Evolutionary conservation across 345 rosid genomes (phyloP), one percentile per base, ranked within the genome.

Genomic region (Corchorus capsularis): DNA sequence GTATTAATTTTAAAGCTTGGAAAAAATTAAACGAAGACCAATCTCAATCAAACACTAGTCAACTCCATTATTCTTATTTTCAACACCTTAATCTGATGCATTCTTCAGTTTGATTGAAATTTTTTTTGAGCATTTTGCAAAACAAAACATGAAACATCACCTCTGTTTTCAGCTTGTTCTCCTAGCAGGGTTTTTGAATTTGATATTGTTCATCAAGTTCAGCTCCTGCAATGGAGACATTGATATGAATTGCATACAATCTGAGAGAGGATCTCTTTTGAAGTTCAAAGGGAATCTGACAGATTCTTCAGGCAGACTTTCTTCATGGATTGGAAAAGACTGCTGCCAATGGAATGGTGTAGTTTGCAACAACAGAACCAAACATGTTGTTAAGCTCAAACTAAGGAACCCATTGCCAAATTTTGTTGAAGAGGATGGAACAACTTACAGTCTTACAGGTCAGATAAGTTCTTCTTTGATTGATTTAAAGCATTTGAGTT

Each of bases 261-360:
- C 5, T 54, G 73, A 56, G 61, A 78, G 73, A 10, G 49, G 63
- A 45, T 77, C 77, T 20, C 81, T 78, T 72, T 60, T 78, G 2
- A 45, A 46, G 60, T 56, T 78, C 67, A 78, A 72, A 41, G n/a
- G 46, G 34, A 6, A 11, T 43, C 77, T 78, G 22, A 43, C 69
- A 6, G 84, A 81, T 56, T 73, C 79, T 16, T 63, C 69, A 7
- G 63, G 32, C 14, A 16, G 50, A 6, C 79, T 78, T 6, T 34
- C 63, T 19, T 79, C 77, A 8, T 79, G 78, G 81, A 57, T 47
- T 20, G 78, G 78, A 34, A 66, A 55, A 43, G 69, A 72, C 3
- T 82, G 84, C 47, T 78, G 84, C 47, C 32, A 32, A 4, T 78
- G 82, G 79, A 39, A n/a, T 20, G 84, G 77, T 14, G 68, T 78